Evolutionary conservation across 1,284 basidiomycete species (phyloP), one percentile per base, ranked within the genome.

Genomic region (Microbotryum saponariae): DNA sequence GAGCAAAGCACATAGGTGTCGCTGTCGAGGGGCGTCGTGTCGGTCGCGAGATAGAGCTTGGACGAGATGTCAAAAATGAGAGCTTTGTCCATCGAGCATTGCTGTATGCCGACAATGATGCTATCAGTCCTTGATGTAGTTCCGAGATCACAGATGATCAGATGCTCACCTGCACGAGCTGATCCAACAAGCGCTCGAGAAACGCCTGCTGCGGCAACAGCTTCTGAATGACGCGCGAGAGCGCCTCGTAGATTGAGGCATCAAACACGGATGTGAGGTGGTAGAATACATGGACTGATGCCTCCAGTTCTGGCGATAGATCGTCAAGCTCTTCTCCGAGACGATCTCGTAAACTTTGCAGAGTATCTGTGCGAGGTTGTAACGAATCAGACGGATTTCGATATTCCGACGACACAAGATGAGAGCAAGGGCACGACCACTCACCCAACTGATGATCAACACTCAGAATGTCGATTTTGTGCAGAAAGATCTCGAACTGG

Each of bases 391-490:
- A 27, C 25, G 54, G 42, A 54, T 21, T 55, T 31, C 16, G 16
- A 14, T 6, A 42, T 50, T 44, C 21, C 62, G 57, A 49, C 37
- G 42, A 44, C 18, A 21, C 14, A 20, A 46, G 44, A 49, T 12
- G 47, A 51, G 9, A 51, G 44, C 51, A 33, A n/a, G 49, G n/a
- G 27, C 8, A 27, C 44, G 16, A 7, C 33, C 31, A 72, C 83
- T 33, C 71, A 91, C 91, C 91, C 61, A 88, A 84, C 71, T 91
- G 86, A 74, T 96, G 93, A 71, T 97, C 94, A 69, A 93, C 91
- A 60, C 89, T 86, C 62, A 94, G 78, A 48, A 87, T 88, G 75
- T 97, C 94, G 20, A 91, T 87, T 77, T 98, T 98, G 79, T 98
- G 94, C 20, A 97, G 88, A 72, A 98, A 97, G 27, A 97, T 85